Evolutionary conservation across 2,329 filamentous ascomycete genomes (phyloP).

Genomic region (Metarhizium anisopliae): DNA sequence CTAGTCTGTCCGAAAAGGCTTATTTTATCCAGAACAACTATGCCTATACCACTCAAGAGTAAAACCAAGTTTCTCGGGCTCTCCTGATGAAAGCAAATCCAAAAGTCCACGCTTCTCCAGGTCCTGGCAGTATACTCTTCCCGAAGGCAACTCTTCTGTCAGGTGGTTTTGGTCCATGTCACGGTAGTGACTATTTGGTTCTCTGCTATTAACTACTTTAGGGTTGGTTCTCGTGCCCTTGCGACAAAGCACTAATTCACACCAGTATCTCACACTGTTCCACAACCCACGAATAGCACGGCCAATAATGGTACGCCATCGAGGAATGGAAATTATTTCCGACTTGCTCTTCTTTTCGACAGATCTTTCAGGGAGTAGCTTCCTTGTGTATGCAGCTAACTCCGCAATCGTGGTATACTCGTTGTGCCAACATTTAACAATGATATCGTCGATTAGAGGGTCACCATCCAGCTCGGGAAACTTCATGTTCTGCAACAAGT

Average conservation of each 20-base stretch:
- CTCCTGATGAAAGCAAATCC: neutral
- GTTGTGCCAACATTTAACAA: neutral
- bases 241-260: neutral
- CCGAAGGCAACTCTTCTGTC: neutral
- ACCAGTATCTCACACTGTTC: neutral
- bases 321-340: neutral
- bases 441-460: neutral
- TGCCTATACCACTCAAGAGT: constrained; percentile 1
- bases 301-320: neutral
- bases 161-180: neutral
- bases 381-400: neutral
- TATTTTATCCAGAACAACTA: neutral
- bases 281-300: neutral
- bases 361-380: neutral
- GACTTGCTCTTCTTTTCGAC: neutral
- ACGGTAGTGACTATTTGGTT: neutral
- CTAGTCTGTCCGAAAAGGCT: neutral
- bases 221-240: neutral
- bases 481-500: neutral
- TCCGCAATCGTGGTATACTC: neutral
- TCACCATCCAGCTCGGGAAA: neutral
- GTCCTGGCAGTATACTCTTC: neutral
- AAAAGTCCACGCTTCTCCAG: neutral
- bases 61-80: neutral
- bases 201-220: neutral